Evolutionary conservation across 2,329 filamentous ascomycete species (phyloP).

Genomic region (Colletotrichum falcatum): DNA sequence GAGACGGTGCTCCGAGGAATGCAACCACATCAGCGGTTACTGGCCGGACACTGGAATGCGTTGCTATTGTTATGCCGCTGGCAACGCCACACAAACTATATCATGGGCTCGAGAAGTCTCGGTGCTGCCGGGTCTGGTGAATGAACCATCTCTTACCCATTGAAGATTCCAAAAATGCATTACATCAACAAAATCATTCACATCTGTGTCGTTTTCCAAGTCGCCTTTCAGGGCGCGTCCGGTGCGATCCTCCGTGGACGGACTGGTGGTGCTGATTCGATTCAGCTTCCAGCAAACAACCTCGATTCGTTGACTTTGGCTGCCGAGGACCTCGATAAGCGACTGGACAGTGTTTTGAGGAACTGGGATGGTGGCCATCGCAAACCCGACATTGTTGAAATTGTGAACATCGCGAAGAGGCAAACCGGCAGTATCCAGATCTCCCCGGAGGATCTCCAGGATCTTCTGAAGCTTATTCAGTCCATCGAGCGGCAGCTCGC

Average conservation of each 20-base stretch:
- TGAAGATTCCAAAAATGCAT: slow-evolving; percentile 36
- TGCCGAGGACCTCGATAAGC: slow-evolving; percentile 23
- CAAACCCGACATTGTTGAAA: slow-evolving; percentile 12
- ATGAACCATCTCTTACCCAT: slow-evolving; percentile 18
- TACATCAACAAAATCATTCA: slow-evolving; percentile 34
- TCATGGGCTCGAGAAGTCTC: slow-evolving; percentile 40
- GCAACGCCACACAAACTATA: slow-evolving; percentile 34
- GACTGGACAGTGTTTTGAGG: slow-evolving; percentile 25
- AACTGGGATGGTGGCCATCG: slow-evolving; percentile 16
- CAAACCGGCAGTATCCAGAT: slow-evolving; percentile 20
- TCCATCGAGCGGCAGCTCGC: slow-evolving; percentile 31
- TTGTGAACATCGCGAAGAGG: slow-evolving; percentile 22
- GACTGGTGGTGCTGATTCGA: slow-evolving; percentile 14
- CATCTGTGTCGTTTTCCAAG: slow-evolving; percentile 27
- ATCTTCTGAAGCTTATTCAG: slow-evolving; percentile 36
- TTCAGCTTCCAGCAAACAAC: slow-evolving; percentile 17
- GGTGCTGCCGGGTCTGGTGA: slow-evolving; percentile 5
- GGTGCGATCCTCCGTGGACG: slow-evolving; percentile 40
- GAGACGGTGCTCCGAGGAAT: slow-evolving; percentile 32
- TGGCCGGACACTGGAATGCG: slow-evolving; percentile 38
- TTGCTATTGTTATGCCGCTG: slow-evolving; percentile 27
- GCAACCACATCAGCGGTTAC: slow-evolving; percentile 22
- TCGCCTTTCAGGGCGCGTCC: slow-evolving; percentile 37
- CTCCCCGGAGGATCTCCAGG: slow-evolving; percentile 18
- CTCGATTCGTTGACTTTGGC: slow-evolving; percentile 10